phyloP scores from a whole-genome alignment of 495 filamentous ascomycete genomes.

The Rhypophila decipiens region DNA sequence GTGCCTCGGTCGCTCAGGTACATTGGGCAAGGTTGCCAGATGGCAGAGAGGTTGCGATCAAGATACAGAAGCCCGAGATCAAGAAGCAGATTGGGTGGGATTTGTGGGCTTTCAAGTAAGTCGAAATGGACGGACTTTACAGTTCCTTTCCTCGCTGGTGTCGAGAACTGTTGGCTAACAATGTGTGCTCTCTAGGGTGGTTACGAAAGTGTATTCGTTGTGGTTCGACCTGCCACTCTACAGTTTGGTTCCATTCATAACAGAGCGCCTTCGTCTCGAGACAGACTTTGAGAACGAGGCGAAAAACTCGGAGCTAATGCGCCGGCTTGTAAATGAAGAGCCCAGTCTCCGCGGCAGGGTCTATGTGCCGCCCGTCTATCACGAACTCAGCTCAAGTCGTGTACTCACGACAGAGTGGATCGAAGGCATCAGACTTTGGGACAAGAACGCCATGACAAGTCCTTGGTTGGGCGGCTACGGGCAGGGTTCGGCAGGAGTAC shows the following conservation, averaged over 20 bases:
- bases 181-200: conserved; percentile 44
- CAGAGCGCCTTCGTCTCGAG: conserved; percentile 78
- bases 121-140: too few species aligned
- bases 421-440: conserved; percentile 86
- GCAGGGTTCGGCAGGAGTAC: conserved; percentile 68
- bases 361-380: conserved; percentile 80
- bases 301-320: conserved; percentile 79
- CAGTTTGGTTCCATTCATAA: conserved; percentile 80
- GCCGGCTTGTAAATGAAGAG: conserved; percentile 66
- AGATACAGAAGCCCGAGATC: conserved; percentile 96
- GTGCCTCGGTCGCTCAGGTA: conserved; percentile 90
- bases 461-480: conserved; percentile 73
- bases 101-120: conserved; percentile 87
- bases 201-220: conserved; percentile 67
- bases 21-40: conserved; percentile 85
- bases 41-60: conserved; percentile 86
- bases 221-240: conserved; percentile 88
- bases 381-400: conserved; percentile 72
- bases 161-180: conserved; percentile 4
- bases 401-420: conserved; percentile 98
- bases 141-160: too few species aligned
- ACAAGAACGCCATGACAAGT: conserved; percentile 67
- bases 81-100: conserved; percentile 84
- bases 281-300: conserved; percentile 94
- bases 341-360: conserved; percentile 69